Percentiles rank a stretch among this genome's conserved stretches.
Conservation (phyloP, 2,329 filamentous ascomycete species). For the Capronia epimyces region DNA sequence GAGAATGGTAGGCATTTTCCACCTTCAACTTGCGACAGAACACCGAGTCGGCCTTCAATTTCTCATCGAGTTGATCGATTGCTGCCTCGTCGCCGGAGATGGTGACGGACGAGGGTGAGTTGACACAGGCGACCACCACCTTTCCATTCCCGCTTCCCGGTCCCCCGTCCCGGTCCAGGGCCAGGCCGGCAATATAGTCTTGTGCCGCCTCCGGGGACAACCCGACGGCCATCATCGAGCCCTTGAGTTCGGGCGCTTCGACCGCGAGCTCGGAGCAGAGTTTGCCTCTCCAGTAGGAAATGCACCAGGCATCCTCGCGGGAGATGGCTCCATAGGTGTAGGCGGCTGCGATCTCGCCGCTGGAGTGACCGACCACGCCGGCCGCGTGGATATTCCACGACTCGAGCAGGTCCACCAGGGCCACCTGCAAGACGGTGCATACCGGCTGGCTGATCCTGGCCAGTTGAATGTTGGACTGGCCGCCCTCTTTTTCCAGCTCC, state of each 20-base stretch:
- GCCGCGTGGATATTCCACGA: not conserved
- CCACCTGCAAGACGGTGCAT: not conserved
- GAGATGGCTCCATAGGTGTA: not conserved
- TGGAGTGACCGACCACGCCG: not conserved
- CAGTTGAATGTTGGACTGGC: not conserved
- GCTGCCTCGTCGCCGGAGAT: constrained; percentile 8
- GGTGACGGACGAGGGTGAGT: constrained; percentile 3
- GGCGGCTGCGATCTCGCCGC: not conserved
- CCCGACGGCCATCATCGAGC: not conserved
- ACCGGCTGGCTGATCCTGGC: not conserved
- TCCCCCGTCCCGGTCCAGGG: too few relatives aligned
- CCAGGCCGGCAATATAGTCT: not conserved
- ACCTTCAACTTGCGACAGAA: constrained; percentile 17
- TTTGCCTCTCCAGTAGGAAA: not conserved
- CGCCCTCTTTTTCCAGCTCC: not conserved
- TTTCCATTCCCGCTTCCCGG: too few relatives aligned
- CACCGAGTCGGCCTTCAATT: not conserved
- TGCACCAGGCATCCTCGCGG: not conserved
- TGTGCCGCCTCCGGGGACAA: not conserved
- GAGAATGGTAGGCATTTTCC: constrained; percentile 30
- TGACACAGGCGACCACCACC: constrained; percentile 6
- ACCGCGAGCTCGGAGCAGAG: not conserved
- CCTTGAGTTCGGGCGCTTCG: not conserved
- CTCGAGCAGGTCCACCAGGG: not conserved
- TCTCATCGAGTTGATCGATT: not conserved